Evolutionary conservation across 2,329 filamentous ascomycete species (phyloP).

Genomic region (Cercospora sesami): DNA sequence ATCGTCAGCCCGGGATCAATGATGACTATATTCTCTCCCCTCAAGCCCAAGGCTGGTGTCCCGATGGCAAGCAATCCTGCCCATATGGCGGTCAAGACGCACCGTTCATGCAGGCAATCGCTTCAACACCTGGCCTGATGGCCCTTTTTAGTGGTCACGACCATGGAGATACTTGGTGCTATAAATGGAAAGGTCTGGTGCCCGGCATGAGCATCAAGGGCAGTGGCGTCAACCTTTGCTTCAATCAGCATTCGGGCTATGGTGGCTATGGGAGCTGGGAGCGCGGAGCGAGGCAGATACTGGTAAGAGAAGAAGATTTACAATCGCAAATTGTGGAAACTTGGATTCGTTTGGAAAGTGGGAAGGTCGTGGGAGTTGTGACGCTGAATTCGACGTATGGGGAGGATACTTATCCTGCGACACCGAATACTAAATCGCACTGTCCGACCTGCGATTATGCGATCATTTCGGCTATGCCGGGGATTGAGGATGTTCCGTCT

Average conservation of each 20-base stretch:
- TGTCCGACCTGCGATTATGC: slow-evolving; percentile 30
- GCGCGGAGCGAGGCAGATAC: slow-evolving; percentile 35
- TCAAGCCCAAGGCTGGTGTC: slow-evolving; percentile 44
- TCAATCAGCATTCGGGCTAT: slow-evolving; percentile 37
- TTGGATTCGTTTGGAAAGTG: slow-evolving; percentile 39
- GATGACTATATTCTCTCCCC: slow-evolving; percentile 44
- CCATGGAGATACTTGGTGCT: slow-evolving; percentile 49
- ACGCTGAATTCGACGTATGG: slow-evolving; percentile 37
- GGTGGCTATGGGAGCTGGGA: slow-evolving; percentile 40
- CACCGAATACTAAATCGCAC: slow-evolving; percentile 26
- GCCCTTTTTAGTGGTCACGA: slow-evolving; percentile 66
- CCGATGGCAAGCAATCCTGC: slow-evolving; percentile 41
- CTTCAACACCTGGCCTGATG: slow-evolving; percentile 56
- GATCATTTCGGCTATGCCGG: slow-evolving; percentile 22
- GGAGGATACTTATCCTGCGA: slow-evolving; percentile 33
- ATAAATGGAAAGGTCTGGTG: slow-evolving; percentile 33
- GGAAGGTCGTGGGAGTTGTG: slow-evolving; percentile 33
- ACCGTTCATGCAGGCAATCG: slow-evolving; percentile 63
- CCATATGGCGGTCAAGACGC: slow-evolving; percentile 53
- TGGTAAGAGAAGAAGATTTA: slow-evolving; percentile 30
- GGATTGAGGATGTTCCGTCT: slow-evolving; percentile 11
- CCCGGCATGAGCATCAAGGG: slow-evolving; percentile 35
- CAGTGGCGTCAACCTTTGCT: slow-evolving; percentile 39
- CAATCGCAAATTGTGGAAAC: slow-evolving; percentile 30
- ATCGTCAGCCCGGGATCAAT: slow-evolving; percentile 51